Conservation (phyloP, 2,329 filamentous ascomycete species). For the Epichloe uncinata region DNA sequence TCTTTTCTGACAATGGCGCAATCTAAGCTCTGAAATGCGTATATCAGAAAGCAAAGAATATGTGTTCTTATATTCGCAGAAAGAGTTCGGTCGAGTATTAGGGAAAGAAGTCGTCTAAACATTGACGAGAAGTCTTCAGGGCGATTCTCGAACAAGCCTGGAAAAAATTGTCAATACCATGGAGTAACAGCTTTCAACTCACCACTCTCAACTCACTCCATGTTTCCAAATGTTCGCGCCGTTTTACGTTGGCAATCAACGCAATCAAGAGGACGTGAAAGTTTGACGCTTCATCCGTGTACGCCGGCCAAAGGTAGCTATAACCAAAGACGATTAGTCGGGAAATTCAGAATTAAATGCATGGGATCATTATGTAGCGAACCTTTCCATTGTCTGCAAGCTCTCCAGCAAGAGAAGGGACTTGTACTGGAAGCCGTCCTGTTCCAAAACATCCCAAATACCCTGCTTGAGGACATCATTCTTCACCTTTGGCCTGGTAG, state of each 20-base stretch:
- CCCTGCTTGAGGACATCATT: slow-evolving; percentile 76
- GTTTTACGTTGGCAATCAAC: slow-evolving; percentile 76
- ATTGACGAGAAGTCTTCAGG: slow-evolving; percentile 75
- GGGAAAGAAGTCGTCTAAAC: slow-evolving; percentile 79
- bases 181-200: background rate
- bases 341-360: background rate
- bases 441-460: slow-evolving; percentile 81
- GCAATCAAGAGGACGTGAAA: slow-evolving; percentile 81
- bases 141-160: slow-evolving; percentile 62
- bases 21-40: slow-evolving; percentile 88
- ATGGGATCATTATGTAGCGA: slow-evolving; percentile 6
- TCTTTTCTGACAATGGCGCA: slow-evolving; percentile 83
- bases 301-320: slow-evolving; percentile 90
- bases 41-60: slow-evolving; percentile 79
- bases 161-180: slow-evolving; percentile 8
- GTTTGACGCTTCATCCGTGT: slow-evolving; percentile 77
- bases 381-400: slow-evolving; percentile 79
- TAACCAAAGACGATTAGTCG: background rate
- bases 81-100: slow-evolving; percentile 62
- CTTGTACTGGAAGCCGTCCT: slow-evolving; percentile 63
- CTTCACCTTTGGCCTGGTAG: slow-evolving; percentile 57
- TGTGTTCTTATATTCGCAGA: slow-evolving; percentile 58
- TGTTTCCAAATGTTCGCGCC: slow-evolving; percentile 70
- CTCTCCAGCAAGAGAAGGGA: slow-evolving; percentile 77
- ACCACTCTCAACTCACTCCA: slow-evolving; percentile 49